A percentile compares a stretch with the other conserved stretches of the same genome.
Evolutionary conservation across 1,284 basidiomycete genomes (phyloP).

Genomic region (Puccinia horiana): DNA sequence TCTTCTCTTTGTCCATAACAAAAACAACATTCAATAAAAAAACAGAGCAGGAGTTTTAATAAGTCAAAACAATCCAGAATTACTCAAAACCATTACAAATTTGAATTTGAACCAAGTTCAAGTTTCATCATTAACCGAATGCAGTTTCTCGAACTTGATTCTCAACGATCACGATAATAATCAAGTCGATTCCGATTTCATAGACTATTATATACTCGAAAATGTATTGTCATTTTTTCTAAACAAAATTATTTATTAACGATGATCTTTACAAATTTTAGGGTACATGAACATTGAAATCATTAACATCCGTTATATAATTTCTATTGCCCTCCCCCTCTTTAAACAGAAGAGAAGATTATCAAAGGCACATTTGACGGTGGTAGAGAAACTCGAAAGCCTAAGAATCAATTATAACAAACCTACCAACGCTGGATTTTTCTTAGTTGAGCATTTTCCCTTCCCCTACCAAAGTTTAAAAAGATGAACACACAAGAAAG

Average conservation of each 20-base stretch:
- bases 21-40: not conserved
- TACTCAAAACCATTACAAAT: not conserved
- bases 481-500: not conserved
- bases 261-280: not conserved
- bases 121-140: not conserved
- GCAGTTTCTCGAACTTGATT: not conserved
- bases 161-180: not conserved
- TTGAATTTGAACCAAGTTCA: slow-evolving; percentile 13
- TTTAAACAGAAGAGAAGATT: not conserved
- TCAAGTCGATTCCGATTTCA: not conserved
- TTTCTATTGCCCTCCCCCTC: no score
- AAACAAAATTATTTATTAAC: not conserved
- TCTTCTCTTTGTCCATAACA: no score
- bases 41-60: slow-evolving; percentile 27
- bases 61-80: slow-evolving; percentile 2
- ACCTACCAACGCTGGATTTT: not conserved
- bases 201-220: slow-evolving; percentile 9
- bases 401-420: not conserved
- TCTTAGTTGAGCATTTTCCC: not conserved
- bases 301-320: no score
- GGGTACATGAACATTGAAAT: no score
- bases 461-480: not conserved
- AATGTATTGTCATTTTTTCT: not conserved
- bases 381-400: not conserved
- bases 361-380: not conserved